Conservation (phyloP, 108 stramenopile genomes). For the Pseudonitzschia pungens region DNA sequence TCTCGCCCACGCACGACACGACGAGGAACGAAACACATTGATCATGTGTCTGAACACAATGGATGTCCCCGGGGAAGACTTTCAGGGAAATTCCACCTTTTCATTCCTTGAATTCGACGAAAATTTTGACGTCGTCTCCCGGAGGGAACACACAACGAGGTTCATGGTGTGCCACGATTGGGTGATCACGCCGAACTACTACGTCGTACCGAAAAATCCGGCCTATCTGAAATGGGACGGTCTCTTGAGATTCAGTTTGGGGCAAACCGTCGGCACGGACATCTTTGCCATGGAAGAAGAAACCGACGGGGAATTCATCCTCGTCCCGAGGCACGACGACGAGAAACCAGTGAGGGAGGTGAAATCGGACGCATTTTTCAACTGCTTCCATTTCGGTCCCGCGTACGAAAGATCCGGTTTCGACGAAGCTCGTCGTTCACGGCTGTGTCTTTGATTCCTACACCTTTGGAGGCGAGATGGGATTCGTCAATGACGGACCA, state of each 20-base stretch:
- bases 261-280: conserved; percentile 23
- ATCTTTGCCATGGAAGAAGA: conserved; percentile 36
- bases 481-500: background rate
- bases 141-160: conserved; percentile 16
- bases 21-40: background rate
- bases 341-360: conserved; percentile 18
- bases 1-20: background rate
- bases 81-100: conserved; percentile 21
- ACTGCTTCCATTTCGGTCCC: conserved; percentile 11
- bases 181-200: conserved; percentile 30
- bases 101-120: conserved; percentile 29
- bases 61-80: conserved; percentile 2
- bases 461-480: conserved; percentile 11
- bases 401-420: background rate
- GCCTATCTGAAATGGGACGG: conserved; percentile 24
- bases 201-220: conserved; percentile 34
- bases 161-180: conserved; percentile 39
- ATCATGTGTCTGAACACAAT: conserved; percentile 5
- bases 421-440: background rate
- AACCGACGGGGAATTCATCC: conserved; percentile 27
- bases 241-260: conserved; percentile 17
- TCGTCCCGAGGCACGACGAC: conserved; percentile 22
- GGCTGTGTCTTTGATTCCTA: conserved; percentile 3
- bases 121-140: conserved; percentile 27
- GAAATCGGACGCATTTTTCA: conserved; percentile 30